Evolutionary conservation across 306 rosid genomes (phyloP), one percentile per base, ranked within the genome.

Genomic region (Sophora flavescens): DNA sequence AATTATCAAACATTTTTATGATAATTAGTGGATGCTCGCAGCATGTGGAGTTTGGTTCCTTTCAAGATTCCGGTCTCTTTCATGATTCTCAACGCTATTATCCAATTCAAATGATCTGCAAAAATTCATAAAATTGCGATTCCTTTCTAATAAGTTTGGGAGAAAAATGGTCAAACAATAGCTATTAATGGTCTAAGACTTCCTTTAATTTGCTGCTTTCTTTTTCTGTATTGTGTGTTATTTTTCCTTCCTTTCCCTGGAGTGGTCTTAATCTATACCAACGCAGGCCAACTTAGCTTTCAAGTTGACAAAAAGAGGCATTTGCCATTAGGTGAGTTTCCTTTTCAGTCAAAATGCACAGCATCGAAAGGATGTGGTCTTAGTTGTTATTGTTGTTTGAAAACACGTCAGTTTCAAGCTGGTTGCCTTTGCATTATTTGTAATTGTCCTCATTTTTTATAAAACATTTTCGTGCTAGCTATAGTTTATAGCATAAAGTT

Each of bases 241-340:
- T 0, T 16, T 61, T 48, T 48, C 26, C 7, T 74, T 48, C 4
- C n/a, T 48, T 51, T 16, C 32, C 10, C 39, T 22, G 57, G 35
- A 65, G 56, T 76, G 80, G 67, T 76, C 67, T 28, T 56, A 2
- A 53, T 65, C 57, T 39, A 54, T 38, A 35, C 61, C 35, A 33
- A 18, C 63, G 0, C 32, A 47, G 30, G 16, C 9, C 68, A 56
- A 42, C 80, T 54, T 54, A 76, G 6, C 44, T 65, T 66, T 53
- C 60, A 76, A 76, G 66, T 76, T 65, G 79, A 64, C 57, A 65
- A n/a, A 13, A 51, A 36, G 7, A 39, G 36, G 14, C 47, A 77
- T 0, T 22, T 22, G 22, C 22, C 22, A 30, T 77, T 67, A 42
- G 26, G 30, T 38, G 11, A 65, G 4, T 76, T 63, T 76, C 80